Evolutionary conservation across 2,329 filamentous ascomycete genomes (phyloP), one percentile per base, ranked within the genome.

Genomic region (Talaromyces rugulosus): DNA sequence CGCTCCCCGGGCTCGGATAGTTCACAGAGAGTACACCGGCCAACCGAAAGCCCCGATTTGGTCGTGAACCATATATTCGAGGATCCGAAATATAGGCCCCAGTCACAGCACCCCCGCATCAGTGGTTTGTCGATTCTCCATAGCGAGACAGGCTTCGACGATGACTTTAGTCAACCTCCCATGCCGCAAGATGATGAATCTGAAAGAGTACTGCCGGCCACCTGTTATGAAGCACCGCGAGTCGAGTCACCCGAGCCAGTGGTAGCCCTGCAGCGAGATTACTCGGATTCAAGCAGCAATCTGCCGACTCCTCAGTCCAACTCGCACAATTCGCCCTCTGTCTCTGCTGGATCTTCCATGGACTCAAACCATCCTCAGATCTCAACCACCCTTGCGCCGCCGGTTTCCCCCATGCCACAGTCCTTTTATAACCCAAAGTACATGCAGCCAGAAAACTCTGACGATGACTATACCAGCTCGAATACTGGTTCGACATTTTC

Each of bases 51-150:
- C 69, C 81, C 65, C 75, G 82, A 74, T 64, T 63, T 74, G 47
- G 74, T 74, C 52, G 63, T 62, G 12, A 72, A 68, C 36, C 72
- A 75, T 6, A 76, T 78, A 54, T 65, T 80, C 33, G 77, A 78
- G 63, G 76, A 80, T 47, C 80, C 79, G 8, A 73, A 72, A 36
- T 76, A 80, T 60, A 83, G 90, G 60, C 90, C 90, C 2, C 80
- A 85, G 64, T 93, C 90, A 3, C 87, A 91, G 80, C 88, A 93
- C 68, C 89, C 90, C 28, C 84, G 87, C 31, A 85, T 93, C 79
- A 91, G 89, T 72, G 84, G 83, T 28, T 68, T 83, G 33, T 83
- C 85, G 11, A 68, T 71, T 56, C 68, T 70, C 30, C 59, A 61
- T 23, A 57, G 56, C 18, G 62, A 67, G 62, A 55, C 40, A 18